phyloP scores from a whole-genome alignment of 148 eudicot species.

The Amaranthus cruentus region DNA sequence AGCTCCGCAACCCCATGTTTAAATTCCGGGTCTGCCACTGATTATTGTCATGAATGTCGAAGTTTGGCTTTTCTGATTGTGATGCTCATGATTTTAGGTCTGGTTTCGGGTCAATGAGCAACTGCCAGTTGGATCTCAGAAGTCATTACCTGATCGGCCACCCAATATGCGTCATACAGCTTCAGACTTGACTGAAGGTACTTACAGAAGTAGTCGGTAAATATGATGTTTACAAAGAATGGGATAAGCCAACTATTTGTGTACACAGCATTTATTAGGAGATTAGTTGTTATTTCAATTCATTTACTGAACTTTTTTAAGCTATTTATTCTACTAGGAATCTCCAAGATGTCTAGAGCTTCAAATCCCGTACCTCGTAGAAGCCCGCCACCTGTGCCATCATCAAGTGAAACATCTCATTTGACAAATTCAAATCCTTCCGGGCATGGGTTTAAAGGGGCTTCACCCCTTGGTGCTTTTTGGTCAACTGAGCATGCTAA shows the following conservation, averaged over 20 bases:
- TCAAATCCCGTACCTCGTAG: conserved; percentile 59
- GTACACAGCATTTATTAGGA: not conserved
- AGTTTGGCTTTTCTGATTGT: conserved; percentile 8
- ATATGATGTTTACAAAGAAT: not conserved
- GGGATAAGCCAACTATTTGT: not conserved
- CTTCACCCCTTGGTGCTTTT: conserved; percentile 64
- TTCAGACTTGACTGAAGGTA: conserved; percentile 52
- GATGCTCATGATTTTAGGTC: conserved; percentile 46
- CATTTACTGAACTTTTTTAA: not conserved
- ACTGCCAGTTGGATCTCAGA: conserved; percentile 71
- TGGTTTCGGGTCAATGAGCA: conserved; percentile 96
- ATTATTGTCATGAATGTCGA: not conserved
- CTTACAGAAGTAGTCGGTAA: not conserved
- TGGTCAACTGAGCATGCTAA: conserved; percentile 85
- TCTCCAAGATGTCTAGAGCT: conserved; percentile 43
- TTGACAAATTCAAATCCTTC: conserved; percentile 36
- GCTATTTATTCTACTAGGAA: conserved; percentile 34
- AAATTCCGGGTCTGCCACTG: too few species aligned
- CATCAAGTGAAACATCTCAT: conserved; percentile 46
- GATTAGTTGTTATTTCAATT: not conserved
- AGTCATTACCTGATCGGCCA: conserved; percentile 86
- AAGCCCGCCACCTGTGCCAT: conserved; percentile 82
- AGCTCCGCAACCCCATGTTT: too few species aligned
- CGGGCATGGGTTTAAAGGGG: conserved; percentile 33
- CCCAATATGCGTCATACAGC: conserved; percentile 60